A percentile compares a stretch with the other conserved stretches of the same genome.
Conservation (phyloP, 257 asterid genomes). For the Solanum bukasovii region DNA sequence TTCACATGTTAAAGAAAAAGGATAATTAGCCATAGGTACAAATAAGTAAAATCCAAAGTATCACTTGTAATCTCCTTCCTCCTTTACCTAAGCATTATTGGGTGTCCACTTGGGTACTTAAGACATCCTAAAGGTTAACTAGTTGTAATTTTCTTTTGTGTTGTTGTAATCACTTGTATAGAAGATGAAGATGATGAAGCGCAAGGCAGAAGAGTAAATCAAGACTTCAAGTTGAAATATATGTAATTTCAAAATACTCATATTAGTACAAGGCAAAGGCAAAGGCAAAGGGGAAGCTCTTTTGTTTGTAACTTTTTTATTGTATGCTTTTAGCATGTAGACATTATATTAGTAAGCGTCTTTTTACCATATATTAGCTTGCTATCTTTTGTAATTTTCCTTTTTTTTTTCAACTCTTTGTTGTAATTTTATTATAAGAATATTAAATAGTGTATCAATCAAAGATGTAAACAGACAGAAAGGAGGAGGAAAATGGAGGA, state of each 20-base stretch:
- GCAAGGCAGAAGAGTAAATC: not conserved
- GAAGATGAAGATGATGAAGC: not conserved
- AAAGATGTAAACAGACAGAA: not conserved
- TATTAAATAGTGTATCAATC: not conserved
- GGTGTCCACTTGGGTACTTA: not conserved
- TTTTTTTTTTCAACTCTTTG: not conserved
- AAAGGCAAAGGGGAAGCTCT: not conserved
- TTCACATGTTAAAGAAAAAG: constrained; percentile 23
- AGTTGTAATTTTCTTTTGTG: not conserved
- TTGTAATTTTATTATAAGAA: not conserved
- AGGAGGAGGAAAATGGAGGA: not conserved
- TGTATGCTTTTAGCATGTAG: not conserved
- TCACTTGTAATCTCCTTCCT: not conserved
- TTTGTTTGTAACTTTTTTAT: not conserved
- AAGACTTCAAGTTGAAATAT: not conserved
- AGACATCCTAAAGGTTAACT: not conserved
- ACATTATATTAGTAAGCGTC: not conserved
- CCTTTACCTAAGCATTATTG: not conserved
- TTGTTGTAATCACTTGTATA: not conserved
- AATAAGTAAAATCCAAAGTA: not conserved
- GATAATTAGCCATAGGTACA: not conserved
- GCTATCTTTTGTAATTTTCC: not conserved
- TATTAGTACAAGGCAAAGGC: not conserved
- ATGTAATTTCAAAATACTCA: not conserved
- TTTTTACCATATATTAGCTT: not conserved